Percentiles rank a stretch among this genome's conserved stretches.
Evolutionary conservation across 352 stramenopile species (phyloP).

Genomic region (Thalassiosira pacifica): DNA sequence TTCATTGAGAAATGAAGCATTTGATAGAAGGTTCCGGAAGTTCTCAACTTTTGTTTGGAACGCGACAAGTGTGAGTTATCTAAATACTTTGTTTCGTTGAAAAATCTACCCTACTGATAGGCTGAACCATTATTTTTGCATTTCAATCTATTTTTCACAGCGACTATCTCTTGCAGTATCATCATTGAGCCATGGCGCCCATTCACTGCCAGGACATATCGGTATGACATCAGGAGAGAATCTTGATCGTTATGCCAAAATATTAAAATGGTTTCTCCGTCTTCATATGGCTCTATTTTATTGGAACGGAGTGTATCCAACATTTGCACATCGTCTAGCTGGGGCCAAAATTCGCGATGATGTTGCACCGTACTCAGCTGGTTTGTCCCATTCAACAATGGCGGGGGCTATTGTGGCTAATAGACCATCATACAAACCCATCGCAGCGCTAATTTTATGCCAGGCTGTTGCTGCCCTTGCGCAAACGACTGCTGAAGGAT

Average conservation of each 20-base stretch:
- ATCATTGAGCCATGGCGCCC: conserved; percentile 47
- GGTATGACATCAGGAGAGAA: background rate
- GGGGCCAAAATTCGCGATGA: conserved; percentile 45
- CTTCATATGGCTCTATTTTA: conserved; percentile 76
- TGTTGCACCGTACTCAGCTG: conserved; percentile 18
- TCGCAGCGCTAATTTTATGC: conserved; percentile 52
- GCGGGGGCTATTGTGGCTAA: conserved; percentile 45
- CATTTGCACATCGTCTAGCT: conserved; percentile 66
- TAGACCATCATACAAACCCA: conserved; percentile 60
- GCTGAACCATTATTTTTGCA: background rate
- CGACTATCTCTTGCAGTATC: conserved; percentile 40
- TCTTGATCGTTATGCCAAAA: conserved; percentile 50
- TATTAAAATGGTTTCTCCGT: conserved; percentile 68
- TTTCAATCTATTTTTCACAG: conserved; percentile 21
- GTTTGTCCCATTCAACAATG: background rate
- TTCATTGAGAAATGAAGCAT: background rate
- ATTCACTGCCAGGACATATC: conserved; percentile 37
- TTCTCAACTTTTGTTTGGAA: conserved; percentile 17
- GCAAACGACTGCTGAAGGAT: conserved; percentile 35
- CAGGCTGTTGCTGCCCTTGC: conserved; percentile 39
- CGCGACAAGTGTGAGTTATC: conserved; percentile 12
- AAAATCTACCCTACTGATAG: no score
- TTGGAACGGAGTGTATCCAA: conserved; percentile 74
- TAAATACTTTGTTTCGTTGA: background rate
- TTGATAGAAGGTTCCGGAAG: conserved; percentile 5